Conservation (phyloP, 2,329 filamentous ascomycete species). For the Penicillium sp. region DNA sequence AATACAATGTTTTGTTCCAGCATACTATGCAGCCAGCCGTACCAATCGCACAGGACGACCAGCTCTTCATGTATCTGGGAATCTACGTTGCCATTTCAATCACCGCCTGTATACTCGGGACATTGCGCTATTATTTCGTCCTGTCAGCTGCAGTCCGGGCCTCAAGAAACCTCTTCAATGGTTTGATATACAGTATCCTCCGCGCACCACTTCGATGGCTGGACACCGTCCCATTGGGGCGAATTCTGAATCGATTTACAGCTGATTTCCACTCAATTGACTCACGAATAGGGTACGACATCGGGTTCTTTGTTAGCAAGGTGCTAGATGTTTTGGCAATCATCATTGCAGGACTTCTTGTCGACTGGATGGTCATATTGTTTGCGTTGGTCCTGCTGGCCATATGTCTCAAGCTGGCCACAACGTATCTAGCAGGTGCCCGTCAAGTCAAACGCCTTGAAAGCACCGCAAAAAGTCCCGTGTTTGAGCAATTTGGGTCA, state of each 20-base stretch:
- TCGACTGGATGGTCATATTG: slow-evolving; percentile 58
- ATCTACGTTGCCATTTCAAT: slow-evolving; percentile 65
- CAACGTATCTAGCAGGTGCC: slow-evolving; percentile 67
- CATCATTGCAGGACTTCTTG: slow-evolving; percentile 62
- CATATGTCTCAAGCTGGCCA: slow-evolving; percentile 48
- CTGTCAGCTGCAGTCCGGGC: slow-evolving; percentile 67
- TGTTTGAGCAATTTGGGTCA: slow-evolving; percentile 77
- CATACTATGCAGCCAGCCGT: slow-evolving; percentile 11
- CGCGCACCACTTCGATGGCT: slow-evolving; percentile 75
- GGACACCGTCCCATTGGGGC: slow-evolving; percentile 74
- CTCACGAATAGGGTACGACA: slow-evolving; percentile 62
- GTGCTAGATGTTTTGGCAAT: slow-evolving; percentile 64
- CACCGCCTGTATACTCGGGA: slow-evolving; percentile 58
- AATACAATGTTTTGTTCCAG: slow-evolving; percentile 17
- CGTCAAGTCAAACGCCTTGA: slow-evolving; percentile 75
- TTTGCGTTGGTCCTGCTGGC: slow-evolving; percentile 59
- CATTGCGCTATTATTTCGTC: slow-evolving; percentile 62
- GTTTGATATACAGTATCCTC: slow-evolving; percentile 66
- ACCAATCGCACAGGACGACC: slow-evolving; percentile 34
- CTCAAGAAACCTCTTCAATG: slow-evolving; percentile 65
- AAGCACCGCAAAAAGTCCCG: slow-evolving; percentile 72
- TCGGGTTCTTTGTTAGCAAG: slow-evolving; percentile 62
- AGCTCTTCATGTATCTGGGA: slow-evolving; percentile 59
- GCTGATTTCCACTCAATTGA: slow-evolving; percentile 75
- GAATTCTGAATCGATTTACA: slow-evolving; percentile 75